phyloP scores from a whole-genome alignment of 345 rosid genomes.

The Eucalyptus tenuipes region DNA sequence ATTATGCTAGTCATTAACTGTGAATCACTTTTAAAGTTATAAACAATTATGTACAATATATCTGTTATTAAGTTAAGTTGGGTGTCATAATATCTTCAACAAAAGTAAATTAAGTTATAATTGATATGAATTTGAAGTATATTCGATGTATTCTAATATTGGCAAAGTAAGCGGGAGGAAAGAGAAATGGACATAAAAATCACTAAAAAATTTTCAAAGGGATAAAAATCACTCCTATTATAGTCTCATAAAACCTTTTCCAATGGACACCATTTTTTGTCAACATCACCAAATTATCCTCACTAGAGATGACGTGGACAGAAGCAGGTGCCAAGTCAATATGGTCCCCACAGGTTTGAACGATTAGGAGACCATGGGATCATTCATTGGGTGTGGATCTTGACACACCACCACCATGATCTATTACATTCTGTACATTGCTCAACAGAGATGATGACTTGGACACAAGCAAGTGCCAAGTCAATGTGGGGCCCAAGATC shows the following conservation, averaged over 20 bases:
- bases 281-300: background rate
- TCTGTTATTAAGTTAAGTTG: fast-evolving
- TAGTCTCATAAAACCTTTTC: background rate
- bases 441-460: background rate
- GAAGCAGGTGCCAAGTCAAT: background rate
- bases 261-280: background rate
- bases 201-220: background rate
- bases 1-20: background rate
- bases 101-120: background rate
- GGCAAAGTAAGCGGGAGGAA: background rate
- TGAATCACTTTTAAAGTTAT: background rate
- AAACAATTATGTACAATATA: background rate
- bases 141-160: background rate
- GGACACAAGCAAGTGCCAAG: background rate
- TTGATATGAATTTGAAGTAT: background rate
- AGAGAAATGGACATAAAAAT: background rate
- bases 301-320: background rate
- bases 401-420: background rate
- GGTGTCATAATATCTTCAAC: background rate
- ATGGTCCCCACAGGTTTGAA: background rate
- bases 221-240: background rate
- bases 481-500: background rate
- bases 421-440: background rate
- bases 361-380: background rate
- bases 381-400: background rate